These are phyloP conservation scores for Wallacemonas collosoma DNA, from an alignment of 208 protist genomes.

Conservation along the genomic window DNA sequence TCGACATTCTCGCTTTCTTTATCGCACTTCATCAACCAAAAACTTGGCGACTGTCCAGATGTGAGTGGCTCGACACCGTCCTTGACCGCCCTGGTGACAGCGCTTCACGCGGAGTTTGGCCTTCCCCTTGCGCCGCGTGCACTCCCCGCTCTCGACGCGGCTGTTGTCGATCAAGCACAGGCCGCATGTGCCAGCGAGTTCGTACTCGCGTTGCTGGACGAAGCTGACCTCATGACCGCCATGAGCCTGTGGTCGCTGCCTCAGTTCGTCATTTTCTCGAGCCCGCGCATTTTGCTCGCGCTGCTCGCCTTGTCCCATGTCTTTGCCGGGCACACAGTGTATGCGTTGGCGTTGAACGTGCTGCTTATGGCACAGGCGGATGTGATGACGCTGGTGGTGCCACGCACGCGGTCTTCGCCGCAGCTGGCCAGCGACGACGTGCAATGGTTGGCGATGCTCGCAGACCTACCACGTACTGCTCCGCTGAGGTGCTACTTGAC, in stretches of 20 bases:
- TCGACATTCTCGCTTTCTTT: slow-evolving; percentile 38
- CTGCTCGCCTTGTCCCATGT: slow-evolving; percentile 34
- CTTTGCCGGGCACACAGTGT: slow-evolving; percentile 31
- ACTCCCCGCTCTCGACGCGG: neutral
- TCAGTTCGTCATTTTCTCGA: slow-evolving; percentile 61
- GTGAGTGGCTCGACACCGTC: neutral
- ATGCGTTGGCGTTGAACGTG: slow-evolving; percentile 41
- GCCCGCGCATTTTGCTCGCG: slow-evolving; percentile 31
- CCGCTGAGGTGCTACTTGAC: slow-evolving; percentile 36
- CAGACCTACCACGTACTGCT: neutral
- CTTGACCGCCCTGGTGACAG: slow-evolving; percentile 6
- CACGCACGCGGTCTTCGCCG: neutral
- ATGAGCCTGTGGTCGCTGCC: slow-evolving; percentile 54
- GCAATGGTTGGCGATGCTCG: neutral
- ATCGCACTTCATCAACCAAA: slow-evolving; percentile 25
- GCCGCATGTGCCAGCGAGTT: slow-evolving; percentile 4
- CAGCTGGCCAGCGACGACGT: neutral
- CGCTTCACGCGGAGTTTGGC: slow-evolving; percentile 69
- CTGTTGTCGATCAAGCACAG: neutral
- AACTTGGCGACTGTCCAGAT: neutral
- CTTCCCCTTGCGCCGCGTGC: slow-evolving; percentile 35
- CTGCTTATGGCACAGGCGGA: slow-evolving; percentile 56
- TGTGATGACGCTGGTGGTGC: slow-evolving; percentile 32
- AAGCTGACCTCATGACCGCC: slow-evolving; percentile 11
- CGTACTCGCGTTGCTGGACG: neutral